Base-by-base conservation (phyloP, 768 basidiomycete species). In the Leccinum obscurum region DNA sequence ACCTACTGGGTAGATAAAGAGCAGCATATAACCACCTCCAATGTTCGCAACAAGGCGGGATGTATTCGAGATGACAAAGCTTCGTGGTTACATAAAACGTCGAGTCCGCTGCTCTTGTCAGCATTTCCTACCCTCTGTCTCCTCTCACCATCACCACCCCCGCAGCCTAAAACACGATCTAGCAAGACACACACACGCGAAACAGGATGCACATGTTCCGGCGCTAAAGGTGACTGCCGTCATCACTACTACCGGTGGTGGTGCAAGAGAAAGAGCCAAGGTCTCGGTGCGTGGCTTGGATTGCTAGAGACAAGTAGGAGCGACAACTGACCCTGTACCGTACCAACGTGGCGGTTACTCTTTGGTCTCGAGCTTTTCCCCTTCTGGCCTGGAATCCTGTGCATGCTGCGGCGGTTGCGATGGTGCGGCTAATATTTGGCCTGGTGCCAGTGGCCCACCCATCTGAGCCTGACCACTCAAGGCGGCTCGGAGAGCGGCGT, bases 401-500 rank as follows among this genome's bases (percentile, higher is more conserved):
- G 56, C 15, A 37, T 54, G 57, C 49, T 57, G 67, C 28, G 59
- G 64, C 48, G 60, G 70, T 58, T 65, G 72, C 52, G 56, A 63
- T 13, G 66, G 55, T 4, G 69, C 63, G 22, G 70, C 62, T 10
- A 75, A 39, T 37, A 72, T 65, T 28, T 70, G 72, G 34, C 68
- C 62, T 22, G 72, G 68, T 34, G 61, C 64, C 30, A 83, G 58
- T 1, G 75, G 63, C n/a, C 64, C 63, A 55, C 60, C 22, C 50
- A 74, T 59, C 62, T 80, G 79, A 1, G 76, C 60, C 28, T 78
- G 76, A 59, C 79, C 66, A 11, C 63, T 82, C 55, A 93, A 81
- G 3, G 88, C 88, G 0, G 88, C 87, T 9, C 91, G 82, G 4
- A 93, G 78, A 2, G 88, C 85, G 7, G 90, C 83, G 59, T 93